phyloP scores from a whole-genome alignment of 2,329 filamentous ascomycete species.

The Penicillium sp. region DNA sequence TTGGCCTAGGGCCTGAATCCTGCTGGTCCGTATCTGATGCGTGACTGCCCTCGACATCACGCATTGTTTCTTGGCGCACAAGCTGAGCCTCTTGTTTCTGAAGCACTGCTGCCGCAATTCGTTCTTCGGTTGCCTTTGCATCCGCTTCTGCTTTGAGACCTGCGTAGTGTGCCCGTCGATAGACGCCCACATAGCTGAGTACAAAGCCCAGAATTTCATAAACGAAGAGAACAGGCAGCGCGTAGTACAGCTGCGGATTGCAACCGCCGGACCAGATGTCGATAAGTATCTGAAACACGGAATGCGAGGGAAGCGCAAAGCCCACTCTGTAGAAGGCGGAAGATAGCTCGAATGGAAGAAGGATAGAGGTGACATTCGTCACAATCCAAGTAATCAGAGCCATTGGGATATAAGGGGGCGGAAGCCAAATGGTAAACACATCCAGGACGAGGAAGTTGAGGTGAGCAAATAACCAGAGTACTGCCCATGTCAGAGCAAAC shows the following conservation, averaged over 20 bases:
- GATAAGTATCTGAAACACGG: constrained; percentile 43
- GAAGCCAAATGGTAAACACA: constrained; percentile 45
- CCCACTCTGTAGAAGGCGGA: constrained; percentile 46
- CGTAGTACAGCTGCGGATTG: constrained; percentile 41
- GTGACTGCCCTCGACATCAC: not conserved
- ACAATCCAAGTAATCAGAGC: constrained; percentile 49
- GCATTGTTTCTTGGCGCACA: not conserved
- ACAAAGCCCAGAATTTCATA: constrained; percentile 35
- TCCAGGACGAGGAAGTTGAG: constrained; percentile 50
- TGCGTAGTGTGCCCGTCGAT: constrained; percentile 22
- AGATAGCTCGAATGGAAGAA: constrained; percentile 47
- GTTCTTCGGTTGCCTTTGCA: constrained; percentile 13
- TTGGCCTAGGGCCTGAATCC: not conserved
- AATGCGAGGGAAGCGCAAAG: constrained; percentile 44
- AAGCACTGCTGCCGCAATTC: constrained; percentile 9
- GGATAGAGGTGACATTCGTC: constrained; percentile 44
- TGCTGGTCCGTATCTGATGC: constrained; percentile 2
- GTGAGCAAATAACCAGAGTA: constrained; percentile 48
- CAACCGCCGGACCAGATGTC: constrained; percentile 49
- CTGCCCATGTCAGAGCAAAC: constrained; percentile 48
- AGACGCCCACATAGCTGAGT: constrained; percentile 21
- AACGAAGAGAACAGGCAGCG: constrained; percentile 47
- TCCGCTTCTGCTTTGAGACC: constrained; percentile 19
- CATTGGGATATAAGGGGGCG: constrained; percentile 46
- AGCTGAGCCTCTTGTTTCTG: constrained; percentile 4